Evolutionary conservation across 176 grass and related monocot genomes (phyloP), one percentile per base, ranked within the genome.

Genomic region (Carex pumila): DNA sequence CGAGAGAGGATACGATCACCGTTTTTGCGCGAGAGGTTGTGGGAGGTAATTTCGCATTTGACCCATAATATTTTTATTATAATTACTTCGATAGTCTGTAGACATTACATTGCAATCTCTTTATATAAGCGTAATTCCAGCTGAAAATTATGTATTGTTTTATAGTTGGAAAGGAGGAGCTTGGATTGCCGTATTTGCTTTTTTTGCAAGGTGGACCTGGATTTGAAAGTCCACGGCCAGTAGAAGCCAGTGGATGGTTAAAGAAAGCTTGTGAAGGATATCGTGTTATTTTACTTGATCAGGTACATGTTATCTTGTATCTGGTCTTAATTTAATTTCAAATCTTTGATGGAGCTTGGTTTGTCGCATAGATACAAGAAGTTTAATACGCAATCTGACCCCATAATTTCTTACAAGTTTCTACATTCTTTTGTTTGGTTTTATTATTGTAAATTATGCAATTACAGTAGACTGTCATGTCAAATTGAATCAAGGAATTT

Each of bases 151-250:
- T 88, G 45, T 86, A 1, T 34, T 69, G 7, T 19, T 84, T 47
- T 5, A 14, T 80, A 98, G 95, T 59, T 31, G 92, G 95, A 18
- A 98, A 95, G 84, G 95, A 98, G 89, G 86, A 87, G 15, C 6
- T 64, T 13, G n/a, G 83, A 82, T 86, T 98, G 71, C 91, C 95
- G 39, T 98, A 91, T 60, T 67, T 98, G 62, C 22, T 98, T 39
- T 98, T 82, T 82, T 88, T 98, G 59, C 95, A 98, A 94, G 95
- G 95, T 6, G 95, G 95, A 0, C 95, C 95, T 79, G 95, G 95
- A 82, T 98, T 90, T 39, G 92, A 98, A 85, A 90, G 92, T 66
- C 95, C 92, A 2, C 84, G 92, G 2, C 92, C 91, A 25, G 86
- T 10, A 0, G 95, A 98, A 78, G 89, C 92, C 65, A 84, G 91